Conservation (phyloP, 2,329 filamentous ascomycete genomes). For the Ceratocystis papillata region DNA sequence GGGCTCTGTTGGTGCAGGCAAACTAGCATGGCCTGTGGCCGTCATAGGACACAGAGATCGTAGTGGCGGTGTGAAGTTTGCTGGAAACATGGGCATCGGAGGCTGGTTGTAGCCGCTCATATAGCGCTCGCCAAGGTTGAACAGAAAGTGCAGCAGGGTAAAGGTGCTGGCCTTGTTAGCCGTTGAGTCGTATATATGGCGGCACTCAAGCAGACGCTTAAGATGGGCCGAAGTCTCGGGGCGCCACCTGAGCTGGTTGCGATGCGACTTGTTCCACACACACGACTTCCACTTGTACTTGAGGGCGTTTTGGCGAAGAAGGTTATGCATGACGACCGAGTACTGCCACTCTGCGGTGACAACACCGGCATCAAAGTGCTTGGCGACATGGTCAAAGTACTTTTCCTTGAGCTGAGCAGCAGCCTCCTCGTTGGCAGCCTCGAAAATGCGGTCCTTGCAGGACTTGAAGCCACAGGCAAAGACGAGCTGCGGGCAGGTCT, state of each 20-base stretch:
- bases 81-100: constrained; percentile 27
- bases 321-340: constrained; percentile 36
- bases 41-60: constrained; percentile 25
- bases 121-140: constrained; percentile 34
- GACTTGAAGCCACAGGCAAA: constrained; percentile 37
- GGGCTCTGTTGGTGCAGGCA: constrained; percentile 16
- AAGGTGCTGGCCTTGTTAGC: constrained; percentile 18
- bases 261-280: constrained; percentile 38
- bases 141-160: constrained; percentile 36
- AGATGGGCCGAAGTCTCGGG: constrained; percentile 36
- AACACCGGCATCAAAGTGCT: constrained; percentile 38
- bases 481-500: constrained; percentile 37
- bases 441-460: constrained; percentile 37
- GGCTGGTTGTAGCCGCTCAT: constrained; percentile 31
- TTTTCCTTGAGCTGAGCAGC: constrained; percentile 34
- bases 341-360: constrained; percentile 38
- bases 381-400: constrained; percentile 40
- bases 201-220: constrained; percentile 37
- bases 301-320: constrained; percentile 36
- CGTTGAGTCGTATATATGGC: constrained; percentile 36
- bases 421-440: constrained; percentile 33
- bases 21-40: constrained; percentile 20
- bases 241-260: constrained; percentile 35
- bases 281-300: constrained; percentile 39
- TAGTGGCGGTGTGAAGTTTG: constrained; percentile 25